phyloP scores from a whole-genome alignment of 2,329 filamentous ascomycete species.

The Aspergillus phoenicis region DNA sequence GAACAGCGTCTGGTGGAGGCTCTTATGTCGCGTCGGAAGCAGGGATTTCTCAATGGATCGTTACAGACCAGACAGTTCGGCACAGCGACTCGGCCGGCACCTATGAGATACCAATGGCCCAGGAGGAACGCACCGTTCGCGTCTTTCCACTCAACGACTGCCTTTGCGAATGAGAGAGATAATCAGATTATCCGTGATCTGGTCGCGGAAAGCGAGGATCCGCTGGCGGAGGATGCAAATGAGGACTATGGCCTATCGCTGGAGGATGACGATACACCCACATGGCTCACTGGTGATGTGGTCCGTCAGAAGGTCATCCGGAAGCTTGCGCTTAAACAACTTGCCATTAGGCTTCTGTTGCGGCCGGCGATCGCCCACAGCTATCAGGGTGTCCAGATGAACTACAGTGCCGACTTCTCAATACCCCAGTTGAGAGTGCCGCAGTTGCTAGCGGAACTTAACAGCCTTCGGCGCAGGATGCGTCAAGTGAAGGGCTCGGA shows the following conservation, averaged over 20 bases:
- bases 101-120: constrained; percentile 15
- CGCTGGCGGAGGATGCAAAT: constrained; percentile 17
- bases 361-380: constrained; percentile 43
- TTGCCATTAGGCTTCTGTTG: constrained; percentile 43
- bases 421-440: constrained; percentile 33
- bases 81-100: constrained; percentile 22
- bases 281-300: constrained; percentile 34
- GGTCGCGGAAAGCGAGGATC: constrained; percentile 6
- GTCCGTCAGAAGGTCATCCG: constrained; percentile 42
- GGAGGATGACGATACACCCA: constrained; percentile 26
- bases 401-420: constrained; percentile 33
- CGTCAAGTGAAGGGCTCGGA: constrained; percentile 30
- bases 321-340: constrained; percentile 42
- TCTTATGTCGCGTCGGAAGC: constrained; percentile 30
- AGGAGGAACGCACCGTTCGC: constrained; percentile 2
- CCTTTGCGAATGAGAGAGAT: neutral
- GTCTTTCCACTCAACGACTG: constrained; percentile 6
- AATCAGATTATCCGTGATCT: constrained; percentile 9
- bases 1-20: constrained; percentile 40
- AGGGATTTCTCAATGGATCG: constrained; percentile 21
- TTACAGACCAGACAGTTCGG: constrained; percentile 31
- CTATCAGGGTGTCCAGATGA: constrained; percentile 38
- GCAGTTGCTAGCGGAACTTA: constrained; percentile 38
- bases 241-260: constrained; percentile 22
- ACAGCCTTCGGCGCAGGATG: constrained; percentile 36